A percentile compares a stretch with the other conserved stretches of the same genome.
phyloP scores from a whole-genome alignment of 1,139 yeast species.

The Magnusiomyces ingens region DNA sequence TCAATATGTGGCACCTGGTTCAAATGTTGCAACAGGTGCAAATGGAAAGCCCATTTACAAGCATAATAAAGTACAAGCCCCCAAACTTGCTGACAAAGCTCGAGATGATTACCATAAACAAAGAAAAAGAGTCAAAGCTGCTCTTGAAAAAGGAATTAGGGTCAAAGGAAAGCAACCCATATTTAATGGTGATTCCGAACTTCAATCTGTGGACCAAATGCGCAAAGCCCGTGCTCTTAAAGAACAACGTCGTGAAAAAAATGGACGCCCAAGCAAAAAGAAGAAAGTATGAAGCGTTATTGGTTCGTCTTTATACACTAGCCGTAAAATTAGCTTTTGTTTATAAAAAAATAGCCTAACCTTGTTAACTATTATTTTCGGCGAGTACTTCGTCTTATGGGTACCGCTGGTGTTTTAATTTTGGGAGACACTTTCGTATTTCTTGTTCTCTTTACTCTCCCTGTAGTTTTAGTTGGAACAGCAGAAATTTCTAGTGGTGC shows the following conservation, averaged over 20 bases:
- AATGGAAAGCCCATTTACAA: constrained; percentile 41
- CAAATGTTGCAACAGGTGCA: constrained; percentile 28
- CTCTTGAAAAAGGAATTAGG: constrained; percentile 63
- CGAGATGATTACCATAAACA: constrained; percentile 84
- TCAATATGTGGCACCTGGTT: constrained; percentile 18
- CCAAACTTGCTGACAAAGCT: constrained; percentile 79
- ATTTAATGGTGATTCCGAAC: constrained; percentile 40
- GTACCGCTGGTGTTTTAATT: constrained; percentile 9
- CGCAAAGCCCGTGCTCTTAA: constrained; percentile 65
- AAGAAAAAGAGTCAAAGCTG: constrained; percentile 75
- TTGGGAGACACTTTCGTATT: constrained; percentile 14
- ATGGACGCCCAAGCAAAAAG: constrained; percentile 68
- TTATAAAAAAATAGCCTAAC: neutral
- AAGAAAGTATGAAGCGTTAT: constrained; percentile 23
- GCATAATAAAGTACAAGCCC: constrained; percentile 73
- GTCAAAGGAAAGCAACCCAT: constrained; percentile 52
- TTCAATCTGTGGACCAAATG: constrained; percentile 65
- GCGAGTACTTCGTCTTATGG: constrained; percentile 19
- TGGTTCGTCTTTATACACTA: neutral
- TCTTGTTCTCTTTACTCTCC: constrained; percentile 16
- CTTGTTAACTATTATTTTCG: constrained; percentile 16
- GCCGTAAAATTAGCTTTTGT: neutral
- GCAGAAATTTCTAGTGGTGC: constrained; percentile 10
- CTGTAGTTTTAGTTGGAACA: constrained; percentile 11
- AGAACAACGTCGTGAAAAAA: constrained; percentile 75